Evolutionary conservation across 139 green algal species (phyloP), one percentile per base, ranked within the genome.

Genomic region (Ostreobium quekettii): DNA sequence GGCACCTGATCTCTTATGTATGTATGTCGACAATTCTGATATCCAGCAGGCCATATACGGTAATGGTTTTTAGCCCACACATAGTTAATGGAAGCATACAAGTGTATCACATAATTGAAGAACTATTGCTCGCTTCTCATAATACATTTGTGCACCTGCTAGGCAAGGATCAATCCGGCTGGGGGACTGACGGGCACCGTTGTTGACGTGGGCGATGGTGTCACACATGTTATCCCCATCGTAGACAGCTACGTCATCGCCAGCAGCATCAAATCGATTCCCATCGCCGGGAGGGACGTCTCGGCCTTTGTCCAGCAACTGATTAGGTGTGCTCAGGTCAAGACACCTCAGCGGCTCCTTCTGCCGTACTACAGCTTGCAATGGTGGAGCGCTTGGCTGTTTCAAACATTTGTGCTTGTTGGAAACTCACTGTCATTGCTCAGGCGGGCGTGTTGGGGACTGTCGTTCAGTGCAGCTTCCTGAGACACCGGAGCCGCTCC

Each of bases 241-340:
- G 74, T 78, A 24, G 85, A 95, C 35, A 88, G 88, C 31, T 93
- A 83, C 70, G 88, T 93, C 22, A 74, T 95, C 11, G 77, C 74
- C 26, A 74, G 48, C 26, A 71, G 60, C 63, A 89, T 88, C 32
- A 74, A 79, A 37, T 80, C 62, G 30, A 81, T 93, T n/a, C 86
- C 87, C 1, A 67, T 91, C 48, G 88, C 82, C 29, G 88, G 88
- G 22, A 39, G 76, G 6, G 77, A 84, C 36, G 66, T 90, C 33
- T 85, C 84, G 4, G 26, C 46, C 8, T 76, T 78, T 26, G 61
- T 87, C 30, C 82, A 87, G 70, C 61, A 85, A 66, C 75, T 82
- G 32, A 7, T 88, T 8, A 68, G 79, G 73, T n/a, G n/a, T n/a
- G n/a, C n/a, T n/a, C n/a, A n/a, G n/a, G n/a, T n/a, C n/a, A n/a